phyloP scores from a whole-genome alignment of 2,329 filamentous ascomycete species.

The Hyphodiscus sp. region DNA sequence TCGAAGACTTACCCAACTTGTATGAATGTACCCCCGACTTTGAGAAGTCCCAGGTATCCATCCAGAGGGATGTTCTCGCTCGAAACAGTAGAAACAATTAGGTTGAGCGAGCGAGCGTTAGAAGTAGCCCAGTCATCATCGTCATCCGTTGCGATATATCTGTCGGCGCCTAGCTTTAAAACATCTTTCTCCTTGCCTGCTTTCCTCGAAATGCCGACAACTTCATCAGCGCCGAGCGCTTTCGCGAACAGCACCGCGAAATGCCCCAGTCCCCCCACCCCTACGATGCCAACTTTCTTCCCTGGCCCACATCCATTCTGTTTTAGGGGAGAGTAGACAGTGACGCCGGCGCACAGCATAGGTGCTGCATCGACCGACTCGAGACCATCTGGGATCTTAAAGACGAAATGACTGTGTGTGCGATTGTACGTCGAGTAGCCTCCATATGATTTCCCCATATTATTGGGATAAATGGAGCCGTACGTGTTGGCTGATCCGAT shows the following conservation, averaged over 20 bases:
- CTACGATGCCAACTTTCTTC: conserved; percentile 63
- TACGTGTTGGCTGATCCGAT: conserved; percentile 39
- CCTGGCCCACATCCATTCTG: conserved; percentile 63
- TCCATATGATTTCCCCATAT: conserved; percentile 41
- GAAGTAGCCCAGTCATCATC: conserved; percentile 51
- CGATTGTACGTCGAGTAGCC: conserved; percentile 45
- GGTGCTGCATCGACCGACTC: conserved; percentile 50
- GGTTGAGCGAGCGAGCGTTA: conserved; percentile 45
- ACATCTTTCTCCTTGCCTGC: conserved; percentile 53
- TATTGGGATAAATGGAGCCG: conserved; percentile 29
- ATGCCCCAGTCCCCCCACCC: conserved; percentile 62
- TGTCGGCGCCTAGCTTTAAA: conserved; percentile 53
- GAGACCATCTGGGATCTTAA: conserved; percentile 50
- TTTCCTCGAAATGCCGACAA: conserved; percentile 58
- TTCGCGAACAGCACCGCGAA: conserved; percentile 65
- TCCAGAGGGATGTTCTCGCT: conserved; percentile 53
- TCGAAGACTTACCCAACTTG: conserved; percentile 46
- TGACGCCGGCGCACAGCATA: conserved; percentile 73
- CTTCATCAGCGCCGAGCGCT: conserved; percentile 61
- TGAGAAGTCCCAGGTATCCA: conserved; percentile 55
- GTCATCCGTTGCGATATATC: conserved; percentile 47
- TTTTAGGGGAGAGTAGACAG: conserved; percentile 62
- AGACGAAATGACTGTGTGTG: conserved; percentile 50
- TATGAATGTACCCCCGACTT: conserved; percentile 53
- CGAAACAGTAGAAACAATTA: conserved; percentile 54